Evolutionary conservation across 352 stramenopile genomes (phyloP).

Genomic region (Phytopythium montanum): DNA sequence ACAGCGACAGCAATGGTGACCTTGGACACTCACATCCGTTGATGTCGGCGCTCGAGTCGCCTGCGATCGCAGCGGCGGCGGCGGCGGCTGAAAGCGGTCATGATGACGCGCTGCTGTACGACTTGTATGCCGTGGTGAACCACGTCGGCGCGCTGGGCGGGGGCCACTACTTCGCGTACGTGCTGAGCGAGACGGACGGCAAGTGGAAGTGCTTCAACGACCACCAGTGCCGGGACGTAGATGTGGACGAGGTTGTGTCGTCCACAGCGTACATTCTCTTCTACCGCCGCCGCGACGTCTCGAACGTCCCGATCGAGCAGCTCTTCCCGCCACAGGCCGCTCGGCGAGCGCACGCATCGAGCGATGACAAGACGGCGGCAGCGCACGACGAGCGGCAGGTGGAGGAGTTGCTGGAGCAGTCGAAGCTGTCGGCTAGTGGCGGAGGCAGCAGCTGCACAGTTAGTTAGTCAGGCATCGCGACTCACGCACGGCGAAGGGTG

Average conservation of each 20-base stretch:
- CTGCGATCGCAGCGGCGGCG: constrained; percentile 51
- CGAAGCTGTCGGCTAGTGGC: constrained; percentile 36
- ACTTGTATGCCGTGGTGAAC: constrained; percentile 98
- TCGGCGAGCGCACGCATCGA: constrained; percentile 17
- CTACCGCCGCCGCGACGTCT: constrained; percentile 78
- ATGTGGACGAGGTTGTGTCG: constrained; percentile 82
- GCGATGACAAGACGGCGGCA: constrained; percentile 26
- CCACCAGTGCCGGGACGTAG: constrained; percentile 86
- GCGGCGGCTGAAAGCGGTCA: constrained; percentile 36
- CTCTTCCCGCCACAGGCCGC: constrained; percentile 62
- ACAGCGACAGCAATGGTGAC: not conserved
- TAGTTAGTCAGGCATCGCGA: constrained; percentile 23
- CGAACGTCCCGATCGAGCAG: constrained; percentile 59
- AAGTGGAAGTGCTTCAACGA: constrained; percentile 99
- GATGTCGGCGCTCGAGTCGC: constrained; percentile 44
- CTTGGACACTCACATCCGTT: not conserved
- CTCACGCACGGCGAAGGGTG: not conserved
- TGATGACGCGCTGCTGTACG: constrained; percentile 84
- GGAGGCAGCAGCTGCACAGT: constrained; percentile 47
- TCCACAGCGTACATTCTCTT: constrained; percentile 91
- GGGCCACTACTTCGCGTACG: constrained; percentile 94
- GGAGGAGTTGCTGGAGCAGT: constrained; percentile 67
- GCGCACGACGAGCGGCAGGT: constrained; percentile 57
- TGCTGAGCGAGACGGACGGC: constrained; percentile 75
- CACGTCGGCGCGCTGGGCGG: constrained; percentile 94